Evolutionary conservation across 345 rosid species (phyloP).

Genomic region (Melaleuca alternifolia): DNA sequence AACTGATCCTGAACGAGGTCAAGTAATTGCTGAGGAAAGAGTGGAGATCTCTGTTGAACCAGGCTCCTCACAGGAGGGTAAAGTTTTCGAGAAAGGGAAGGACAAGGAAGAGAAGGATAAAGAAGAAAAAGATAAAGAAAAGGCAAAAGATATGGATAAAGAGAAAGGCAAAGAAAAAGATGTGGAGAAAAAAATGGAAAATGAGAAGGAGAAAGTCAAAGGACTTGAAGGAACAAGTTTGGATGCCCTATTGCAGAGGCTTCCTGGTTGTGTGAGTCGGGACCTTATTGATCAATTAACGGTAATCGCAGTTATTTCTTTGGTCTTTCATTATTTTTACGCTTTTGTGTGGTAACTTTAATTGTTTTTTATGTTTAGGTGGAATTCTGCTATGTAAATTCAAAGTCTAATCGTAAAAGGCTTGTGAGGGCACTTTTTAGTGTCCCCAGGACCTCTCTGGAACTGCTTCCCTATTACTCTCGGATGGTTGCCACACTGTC

Average conservation of each 20-base stretch:
- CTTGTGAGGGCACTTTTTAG: slow-evolving; percentile 89
- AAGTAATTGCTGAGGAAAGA: slow-evolving; percentile 36
- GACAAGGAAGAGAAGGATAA: slow-evolving; percentile 78
- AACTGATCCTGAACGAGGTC: slow-evolving; percentile 58
- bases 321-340: neutral
- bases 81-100: slow-evolving; percentile 54
- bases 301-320: slow-evolving; percentile 31
- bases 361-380: slow-evolving; percentile 40
- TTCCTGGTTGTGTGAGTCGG: slow-evolving; percentile 90
- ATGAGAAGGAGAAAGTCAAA: slow-evolving; percentile 84
- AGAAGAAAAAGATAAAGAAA: slow-evolving; percentile 32
- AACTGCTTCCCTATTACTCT: slow-evolving; percentile 90
- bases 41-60: slow-evolving; percentile 49
- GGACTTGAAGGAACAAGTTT: slow-evolving; percentile 80
- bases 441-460: slow-evolving; percentile 96
- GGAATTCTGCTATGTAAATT: slow-evolving; percentile 92
- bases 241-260: slow-evolving; percentile 91
- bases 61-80: slow-evolving; percentile 47
- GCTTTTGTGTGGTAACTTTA: neutral
- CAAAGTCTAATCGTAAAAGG: slow-evolving; percentile 90
- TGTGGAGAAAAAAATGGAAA: slow-evolving; percentile 62
- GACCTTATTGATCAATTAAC: slow-evolving; percentile 97
- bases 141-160: slow-evolving; percentile 23
- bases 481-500: slow-evolving; percentile 94
- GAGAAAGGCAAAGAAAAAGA: slow-evolving; percentile 87